Percentiles rank a stretch among this genome's conserved stretches.
phyloP scores from a whole-genome alignment of 73 alveolate species.

The Symbiodinium natans region DNA sequence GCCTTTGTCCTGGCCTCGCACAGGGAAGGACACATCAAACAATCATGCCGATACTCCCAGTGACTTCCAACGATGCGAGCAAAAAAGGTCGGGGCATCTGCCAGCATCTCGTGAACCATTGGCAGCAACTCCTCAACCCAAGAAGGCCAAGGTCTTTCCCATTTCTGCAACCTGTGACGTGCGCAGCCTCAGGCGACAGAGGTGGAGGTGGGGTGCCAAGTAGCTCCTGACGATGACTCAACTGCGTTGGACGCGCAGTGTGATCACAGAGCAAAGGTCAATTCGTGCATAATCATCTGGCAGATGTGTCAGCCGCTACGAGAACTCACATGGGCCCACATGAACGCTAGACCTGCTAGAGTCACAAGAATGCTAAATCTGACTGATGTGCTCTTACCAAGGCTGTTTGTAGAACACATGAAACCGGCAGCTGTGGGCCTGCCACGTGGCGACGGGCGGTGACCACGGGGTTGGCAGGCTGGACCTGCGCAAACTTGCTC shows the following conservation, averaged over 20 bases:
- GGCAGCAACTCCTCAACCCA: neutral
- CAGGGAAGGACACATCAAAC: too few relatives aligned
- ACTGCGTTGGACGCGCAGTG: too few relatives aligned
- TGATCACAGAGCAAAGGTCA: too few relatives aligned
- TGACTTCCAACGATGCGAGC: neutral
- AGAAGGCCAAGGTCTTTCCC: neutral
- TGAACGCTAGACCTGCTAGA: too few relatives aligned
- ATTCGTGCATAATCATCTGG: too few relatives aligned
- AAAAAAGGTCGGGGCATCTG: neutral
- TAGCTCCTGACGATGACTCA: slow-evolving; percentile 24
- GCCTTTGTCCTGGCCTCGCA: slow-evolving; percentile 17
- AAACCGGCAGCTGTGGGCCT: slow-evolving; percentile 7
- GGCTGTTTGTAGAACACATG: too few relatives aligned
- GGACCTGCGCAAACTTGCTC: slow-evolving; percentile 9
- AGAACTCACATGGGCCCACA: too few relatives aligned
- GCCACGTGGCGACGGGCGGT: slow-evolving; percentile 49
- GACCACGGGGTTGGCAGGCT: slow-evolving; percentile 76
- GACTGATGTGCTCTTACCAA: too few relatives aligned
- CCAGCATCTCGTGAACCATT: neutral
- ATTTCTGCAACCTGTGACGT: too few relatives aligned
- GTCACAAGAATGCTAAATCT: too few relatives aligned
- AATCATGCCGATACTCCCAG: too few relatives aligned
- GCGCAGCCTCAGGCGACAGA: neutral
- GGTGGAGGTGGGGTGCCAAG: slow-evolving; percentile 30
- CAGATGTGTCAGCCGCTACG: too few relatives aligned